These are phyloP conservation scores for Ganoderma boninense DNA, from an alignment of 1,284 basidiomycete species.

Conservation along the genomic window DNA sequence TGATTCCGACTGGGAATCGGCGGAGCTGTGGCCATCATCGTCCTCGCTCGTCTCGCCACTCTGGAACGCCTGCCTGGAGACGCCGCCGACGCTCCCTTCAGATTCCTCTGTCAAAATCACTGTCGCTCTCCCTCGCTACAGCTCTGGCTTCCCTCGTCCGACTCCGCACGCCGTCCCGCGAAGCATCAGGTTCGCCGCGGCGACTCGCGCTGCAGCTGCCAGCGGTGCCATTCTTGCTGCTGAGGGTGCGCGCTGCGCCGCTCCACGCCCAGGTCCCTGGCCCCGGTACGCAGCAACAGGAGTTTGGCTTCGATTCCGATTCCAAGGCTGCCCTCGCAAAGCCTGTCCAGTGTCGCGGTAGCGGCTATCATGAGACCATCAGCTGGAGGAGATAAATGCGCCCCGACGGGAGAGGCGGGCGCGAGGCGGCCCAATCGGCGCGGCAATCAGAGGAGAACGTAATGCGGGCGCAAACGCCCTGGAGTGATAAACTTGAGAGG, in stretches of 20 bases:
- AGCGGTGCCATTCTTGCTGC: not conserved
- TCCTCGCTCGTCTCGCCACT: not conserved
- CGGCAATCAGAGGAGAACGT: constrained; percentile 29
- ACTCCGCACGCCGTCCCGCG: not conserved
- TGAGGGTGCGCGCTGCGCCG: not conserved
- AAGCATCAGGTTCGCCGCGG: not conserved
- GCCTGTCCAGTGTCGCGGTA: not conserved
- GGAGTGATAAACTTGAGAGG: constrained; percentile 32
- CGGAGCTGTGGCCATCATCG: constrained; percentile 1
- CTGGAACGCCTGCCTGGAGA: not conserved
- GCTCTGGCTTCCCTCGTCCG: not conserved
- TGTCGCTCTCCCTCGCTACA: not conserved
- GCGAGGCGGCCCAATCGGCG: constrained; percentile 22
- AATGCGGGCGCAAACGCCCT: constrained; percentile 19
- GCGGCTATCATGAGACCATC: constrained; percentile 33
- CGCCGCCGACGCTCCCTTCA: not conserved
- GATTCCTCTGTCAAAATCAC: not conserved
- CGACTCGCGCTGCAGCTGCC: not conserved
- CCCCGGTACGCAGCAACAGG: not conserved
- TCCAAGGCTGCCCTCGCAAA: not conserved
- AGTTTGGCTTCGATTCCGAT: not conserved
- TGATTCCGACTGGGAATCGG: constrained; percentile 7
- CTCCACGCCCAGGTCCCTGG: not conserved
- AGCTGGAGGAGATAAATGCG: constrained; percentile 32
- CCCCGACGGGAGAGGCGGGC: constrained; percentile 24